These are phyloP conservation scores for Metschnikowia sp. DNA, from an alignment of 805 yeast species.

Conservation along the genomic window DNA sequence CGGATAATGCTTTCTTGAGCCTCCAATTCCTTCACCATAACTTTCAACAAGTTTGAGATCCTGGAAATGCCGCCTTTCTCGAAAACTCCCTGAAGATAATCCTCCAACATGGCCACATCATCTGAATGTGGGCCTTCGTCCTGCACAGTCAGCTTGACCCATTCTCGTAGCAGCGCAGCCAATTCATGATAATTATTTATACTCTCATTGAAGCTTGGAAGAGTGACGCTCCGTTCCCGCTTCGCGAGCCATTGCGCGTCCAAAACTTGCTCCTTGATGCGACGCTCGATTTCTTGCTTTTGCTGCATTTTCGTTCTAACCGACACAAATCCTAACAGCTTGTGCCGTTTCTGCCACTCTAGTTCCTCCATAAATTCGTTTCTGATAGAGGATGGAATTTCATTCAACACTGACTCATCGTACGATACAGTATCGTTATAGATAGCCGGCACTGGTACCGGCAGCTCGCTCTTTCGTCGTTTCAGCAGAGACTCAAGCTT, in stretches of 20 bases:
- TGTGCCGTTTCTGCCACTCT: slow-evolving; percentile 27
- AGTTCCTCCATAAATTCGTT: slow-evolving; percentile 36
- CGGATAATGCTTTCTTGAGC: slow-evolving; percentile 7
- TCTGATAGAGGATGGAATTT: slow-evolving; percentile 36
- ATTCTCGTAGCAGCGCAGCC: slow-evolving; percentile 8
- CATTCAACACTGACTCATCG: slow-evolving; percentile 35
- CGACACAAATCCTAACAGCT: slow-evolving; percentile 23
- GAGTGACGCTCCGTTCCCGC: slow-evolving; percentile 3
- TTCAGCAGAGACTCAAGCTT: slow-evolving; percentile 21
- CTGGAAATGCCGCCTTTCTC: slow-evolving; percentile 7
- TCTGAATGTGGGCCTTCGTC: slow-evolving; percentile 18
- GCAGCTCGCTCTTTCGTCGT: background rate
- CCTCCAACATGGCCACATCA: slow-evolving; percentile 11
- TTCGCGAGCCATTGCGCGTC: slow-evolving; percentile 12
- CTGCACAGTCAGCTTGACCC: slow-evolving; percentile 13
- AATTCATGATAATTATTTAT: slow-evolving; percentile 5
- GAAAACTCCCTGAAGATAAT: slow-evolving; percentile 3
- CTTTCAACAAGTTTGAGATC: slow-evolving; percentile 4
- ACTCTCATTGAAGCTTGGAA: slow-evolving; percentile 1
- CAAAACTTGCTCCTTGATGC: slow-evolving; percentile 5
- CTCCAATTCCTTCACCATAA: slow-evolving; percentile 4
- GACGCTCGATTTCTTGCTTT: slow-evolving; percentile 4
- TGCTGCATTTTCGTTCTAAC: slow-evolving; percentile 26
- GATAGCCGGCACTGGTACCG: slow-evolving; percentile 13
- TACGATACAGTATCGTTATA: slow-evolving; percentile 28